Base-by-base conservation (phyloP, 495 filamentous ascomycete genomes). In the Letharia lupina region DNA sequence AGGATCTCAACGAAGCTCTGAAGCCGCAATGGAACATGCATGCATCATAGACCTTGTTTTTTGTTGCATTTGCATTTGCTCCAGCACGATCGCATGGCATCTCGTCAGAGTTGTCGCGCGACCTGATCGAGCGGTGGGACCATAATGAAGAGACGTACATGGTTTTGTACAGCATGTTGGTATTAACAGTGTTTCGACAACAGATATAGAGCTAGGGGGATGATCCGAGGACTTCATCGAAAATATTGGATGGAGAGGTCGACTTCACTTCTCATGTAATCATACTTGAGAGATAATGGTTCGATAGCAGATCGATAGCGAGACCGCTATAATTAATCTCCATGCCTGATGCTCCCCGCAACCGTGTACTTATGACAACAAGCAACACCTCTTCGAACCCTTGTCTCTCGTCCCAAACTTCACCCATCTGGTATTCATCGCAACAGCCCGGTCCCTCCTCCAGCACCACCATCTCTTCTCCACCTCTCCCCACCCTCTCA, bases 1-100 rank as follows among this genome's bases (percentile, higher is more conserved):
- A 89, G 52, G 88, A 93, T 60, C 75, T 97, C 75, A 73, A 77
- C 62, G 73, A 82, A 4, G 84, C 78, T 69, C 80, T 98, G 75
- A 89, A 88, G 77, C 94, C 94, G 61, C 82, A 80, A 61, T 91
- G 91, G 92, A 82, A 84, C 73, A 83, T 93, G 84, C 70, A 69
- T 37, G 48, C 59, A 56, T 67, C 42, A 56, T 65, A 57, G 39
- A 13, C 16, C 20, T 23, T 58, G 35, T 28, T 28, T 28, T 28
- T 28, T 28, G 0, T 28, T 28, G 23, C 23, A 28, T 28, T 45
- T 16, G 20, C 31, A 10, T 42, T 41, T 42, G 40, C 39, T 42
- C 62, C 33, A 3, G 39, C 42, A 50, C 20, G 62, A 60, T 31
- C 28, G 58, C 47, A 45, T 65, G 15, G 56, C 40, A 45, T 65